Percentiles rank a stretch among this genome's conserved stretches.
These are phyloP conservation scores for Nidularia sp. DNA, from an alignment of 768 basidiomycete species.

Conservation along the genomic window DNA sequence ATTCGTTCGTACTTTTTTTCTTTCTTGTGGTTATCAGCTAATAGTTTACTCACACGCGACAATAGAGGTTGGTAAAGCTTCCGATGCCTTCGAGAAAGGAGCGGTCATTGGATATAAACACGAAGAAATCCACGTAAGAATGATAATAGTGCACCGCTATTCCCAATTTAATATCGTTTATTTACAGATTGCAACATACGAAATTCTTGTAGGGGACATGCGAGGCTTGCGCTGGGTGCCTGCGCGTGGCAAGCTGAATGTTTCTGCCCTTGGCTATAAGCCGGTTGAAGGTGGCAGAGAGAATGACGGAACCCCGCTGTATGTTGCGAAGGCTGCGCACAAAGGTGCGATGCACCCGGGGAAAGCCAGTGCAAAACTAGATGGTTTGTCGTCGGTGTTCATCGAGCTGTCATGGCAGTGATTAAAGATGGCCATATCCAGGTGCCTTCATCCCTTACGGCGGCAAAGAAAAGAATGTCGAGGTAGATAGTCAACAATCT, in stretches of 20 bases:
- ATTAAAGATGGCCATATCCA: conserved; percentile 9
- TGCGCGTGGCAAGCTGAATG: conserved; percentile 38
- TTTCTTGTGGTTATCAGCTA: not conserved
- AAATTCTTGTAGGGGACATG: conserved; percentile 66
- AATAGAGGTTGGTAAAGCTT: conserved; percentile 67
- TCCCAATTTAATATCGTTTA: not conserved
- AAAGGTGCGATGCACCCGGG: conserved; percentile 54
- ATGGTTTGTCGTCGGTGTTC: conserved; percentile 29
- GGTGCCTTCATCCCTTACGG: conserved; percentile 56
- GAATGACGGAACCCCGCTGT: conserved; percentile 54
- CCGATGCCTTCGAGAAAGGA: conserved; percentile 52
- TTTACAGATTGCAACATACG: conserved; percentile 52
- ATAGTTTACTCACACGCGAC: conserved; percentile 5
- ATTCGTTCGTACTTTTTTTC: conserved; percentile 49
- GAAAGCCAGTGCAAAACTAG: conserved; percentile 53
- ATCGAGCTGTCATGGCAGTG: not conserved
- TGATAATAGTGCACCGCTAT: not conserved
- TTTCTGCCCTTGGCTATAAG: conserved; percentile 33
- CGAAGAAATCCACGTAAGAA: conserved; percentile 52
- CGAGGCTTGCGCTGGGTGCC: conserved; percentile 56
- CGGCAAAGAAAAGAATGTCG: conserved; percentile 44
- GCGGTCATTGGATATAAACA: conserved; percentile 59
- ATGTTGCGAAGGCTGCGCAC: conserved; percentile 55
- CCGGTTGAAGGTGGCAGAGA: conserved; percentile 73
- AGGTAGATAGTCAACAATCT: conserved; percentile 26